Base-by-base conservation (phyloP, 495 filamentous ascomycete species). In the Amphirosellinia nigrospora region DNA sequence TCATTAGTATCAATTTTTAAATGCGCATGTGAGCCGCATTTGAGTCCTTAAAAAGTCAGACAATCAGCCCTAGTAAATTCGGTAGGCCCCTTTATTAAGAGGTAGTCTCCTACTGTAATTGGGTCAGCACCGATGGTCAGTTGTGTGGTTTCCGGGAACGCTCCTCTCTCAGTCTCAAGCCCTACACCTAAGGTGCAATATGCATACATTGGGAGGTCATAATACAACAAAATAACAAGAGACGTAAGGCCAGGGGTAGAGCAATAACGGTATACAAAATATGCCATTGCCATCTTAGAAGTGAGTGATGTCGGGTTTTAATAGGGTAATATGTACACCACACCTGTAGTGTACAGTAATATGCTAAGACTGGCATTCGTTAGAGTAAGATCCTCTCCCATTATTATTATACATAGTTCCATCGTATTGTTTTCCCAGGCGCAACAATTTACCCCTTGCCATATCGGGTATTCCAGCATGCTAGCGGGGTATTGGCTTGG, bases 401-500 rank as follows among this genome's bases (percentile, higher is more conserved):
- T 58, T 21, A 10, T 36, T 58, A 58, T 58, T 58, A 36, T 58
- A 53, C 6, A 16, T 46, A 21, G 21, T 53, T 28, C 4, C 30
- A 53, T 53, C 28, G 50, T 28, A 23, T 52, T 55, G 19, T 15
- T 19, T 39, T 36, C 28, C 32, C 15, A 43, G 21, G 36, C 28
- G 21, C 34, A 61, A 26, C 36, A 45, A 46, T 65, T 9, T 36
- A 52, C 66, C 66, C 41, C 32, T 50, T 62, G 58, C 66, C 66
- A 34, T 28, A 62, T 62, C 66, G 55, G 45, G 66, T 46, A 69
- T 62, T 32, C 64, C 45, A 68, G 23, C 23, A 15, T 39, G 23
- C 39, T 34, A 11, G 41, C 11, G 39, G 19, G 16, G 6, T 56
- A n/a, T 43, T n/a, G 32, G 55, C 55, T 58, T 58, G 55, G 21